Conservation (phyloP, 2,329 filamentous ascomycete genomes). For the Daldinia eschscholtzii region DNA sequence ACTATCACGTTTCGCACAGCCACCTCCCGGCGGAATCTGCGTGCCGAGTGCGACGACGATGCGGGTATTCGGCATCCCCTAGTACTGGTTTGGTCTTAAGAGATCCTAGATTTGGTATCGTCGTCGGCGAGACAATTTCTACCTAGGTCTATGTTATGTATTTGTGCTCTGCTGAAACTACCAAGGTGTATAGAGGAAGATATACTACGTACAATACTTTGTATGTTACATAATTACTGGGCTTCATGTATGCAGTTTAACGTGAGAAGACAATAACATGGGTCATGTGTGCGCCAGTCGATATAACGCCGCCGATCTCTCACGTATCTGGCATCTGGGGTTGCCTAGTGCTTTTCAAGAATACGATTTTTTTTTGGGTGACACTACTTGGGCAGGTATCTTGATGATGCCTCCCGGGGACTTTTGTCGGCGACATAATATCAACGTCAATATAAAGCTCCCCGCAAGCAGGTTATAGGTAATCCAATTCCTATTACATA, state of each 20-base stretch:
- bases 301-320: slow-evolving; percentile 8
- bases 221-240: background rate
- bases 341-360: slow-evolving; percentile 2
- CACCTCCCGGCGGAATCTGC: slow-evolving; percentile 24
- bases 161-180: background rate
- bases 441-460: background rate
- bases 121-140: slow-evolving; percentile 3
- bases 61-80: slow-evolving; percentile 37
- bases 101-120: background rate
- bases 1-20: slow-evolving; percentile 28
- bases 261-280: slow-evolving; percentile 4
- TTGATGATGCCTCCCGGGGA: slow-evolving; percentile 5
- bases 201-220: background rate
- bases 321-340: slow-evolving; percentile 13
- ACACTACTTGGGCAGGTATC: background rate
- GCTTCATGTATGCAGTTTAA: slow-evolving; percentile 3
- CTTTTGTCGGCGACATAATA: background rate
- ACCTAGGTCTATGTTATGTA: background rate
- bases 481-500: slow-evolving; percentile 2
- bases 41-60: slow-evolving; percentile 36
- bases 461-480: background rate
- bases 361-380: slow-evolving; percentile 12
- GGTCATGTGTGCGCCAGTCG: background rate
- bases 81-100: slow-evolving; percentile 2
- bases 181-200: background rate